These are phyloP conservation scores for Carex pumila DNA, from an alignment of 176 grass and related monocot species.

Conservation along the genomic window DNA sequence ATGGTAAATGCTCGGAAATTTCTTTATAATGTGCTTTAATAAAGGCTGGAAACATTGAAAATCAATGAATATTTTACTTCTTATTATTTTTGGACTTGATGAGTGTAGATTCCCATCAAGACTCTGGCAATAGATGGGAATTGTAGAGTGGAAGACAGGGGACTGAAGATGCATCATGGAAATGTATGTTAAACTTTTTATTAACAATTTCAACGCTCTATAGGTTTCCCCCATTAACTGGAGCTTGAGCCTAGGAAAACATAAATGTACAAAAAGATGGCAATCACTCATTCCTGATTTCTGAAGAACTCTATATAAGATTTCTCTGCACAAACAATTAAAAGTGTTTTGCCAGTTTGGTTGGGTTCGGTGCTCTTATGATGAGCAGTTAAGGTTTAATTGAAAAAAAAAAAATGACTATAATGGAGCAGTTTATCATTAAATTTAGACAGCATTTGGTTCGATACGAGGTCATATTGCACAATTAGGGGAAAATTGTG, in stretches of 20 bases:
- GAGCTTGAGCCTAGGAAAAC: neutral
- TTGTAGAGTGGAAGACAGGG: slow-evolving; percentile 95
- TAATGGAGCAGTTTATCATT: neutral
- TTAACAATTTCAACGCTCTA: neutral
- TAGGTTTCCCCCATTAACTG: neutral
- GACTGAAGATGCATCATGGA: slow-evolving; percentile 87
- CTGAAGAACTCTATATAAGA: neutral
- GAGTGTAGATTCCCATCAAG: slow-evolving; percentile 79
- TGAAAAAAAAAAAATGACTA: neutral
- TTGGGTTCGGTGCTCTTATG: neutral
- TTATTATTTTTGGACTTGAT: neutral
- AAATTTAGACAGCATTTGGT: neutral
- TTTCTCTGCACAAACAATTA: neutral
- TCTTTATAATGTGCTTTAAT: neutral
- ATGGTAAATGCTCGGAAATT: slow-evolving; percentile 15
- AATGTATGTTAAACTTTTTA: slow-evolving; percentile 35
- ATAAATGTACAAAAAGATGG: neutral
- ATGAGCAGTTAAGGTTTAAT: neutral
- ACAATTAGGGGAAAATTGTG: neutral
- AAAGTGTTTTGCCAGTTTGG: neutral
- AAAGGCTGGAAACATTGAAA: neutral
- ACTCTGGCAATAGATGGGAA: slow-evolving; percentile 78
- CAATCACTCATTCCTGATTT: neutral
- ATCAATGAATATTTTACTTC: neutral
- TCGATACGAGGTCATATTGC: neutral